Evolutionary conservation across 257 asterid genomes (phyloP).

Genomic region (Lavandula angustifolia): DNA sequence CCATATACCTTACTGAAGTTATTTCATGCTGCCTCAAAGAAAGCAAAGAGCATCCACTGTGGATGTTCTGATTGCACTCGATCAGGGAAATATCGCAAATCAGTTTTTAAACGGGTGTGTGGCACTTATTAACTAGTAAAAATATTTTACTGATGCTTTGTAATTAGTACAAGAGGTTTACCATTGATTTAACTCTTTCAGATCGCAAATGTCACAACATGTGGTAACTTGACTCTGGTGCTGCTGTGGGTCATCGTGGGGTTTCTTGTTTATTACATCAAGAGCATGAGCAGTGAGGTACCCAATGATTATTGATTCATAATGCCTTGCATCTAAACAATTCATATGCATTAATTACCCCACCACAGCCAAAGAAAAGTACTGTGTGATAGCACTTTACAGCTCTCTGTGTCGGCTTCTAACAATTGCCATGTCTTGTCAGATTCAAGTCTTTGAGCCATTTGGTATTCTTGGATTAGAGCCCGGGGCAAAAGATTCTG

Average conservation of each 20-base stretch:
- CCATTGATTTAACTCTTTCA: slow-evolving; percentile 36
- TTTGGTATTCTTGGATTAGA: slow-evolving; percentile 87
- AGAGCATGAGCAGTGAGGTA: slow-evolving; percentile 81
- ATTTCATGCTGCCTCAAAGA: slow-evolving; percentile 65
- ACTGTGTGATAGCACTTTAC: slow-evolving; percentile 10
- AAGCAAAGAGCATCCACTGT: slow-evolving; percentile 68
- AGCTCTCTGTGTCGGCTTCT: slow-evolving; percentile 1
- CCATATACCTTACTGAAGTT: slow-evolving; percentile 81
- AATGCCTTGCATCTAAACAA: slow-evolving; percentile 23
- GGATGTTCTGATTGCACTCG: slow-evolving; percentile 74
- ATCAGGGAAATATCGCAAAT: slow-evolving; percentile 75
- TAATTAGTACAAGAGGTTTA: slow-evolving; percentile 14
- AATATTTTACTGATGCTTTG: slow-evolving; percentile 15
- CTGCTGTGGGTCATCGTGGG: slow-evolving; percentile 80
- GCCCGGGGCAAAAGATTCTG: slow-evolving; percentile 84
- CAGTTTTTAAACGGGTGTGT: slow-evolving; percentile 57
- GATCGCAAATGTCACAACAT: slow-evolving; percentile 63
- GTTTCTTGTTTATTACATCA: slow-evolving; percentile 66
- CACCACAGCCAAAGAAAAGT: no score
- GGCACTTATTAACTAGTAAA: slow-evolving; percentile 9
- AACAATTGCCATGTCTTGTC: slow-evolving; percentile 29
- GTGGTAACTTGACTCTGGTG: slow-evolving; percentile 70
- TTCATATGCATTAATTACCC: neutral
- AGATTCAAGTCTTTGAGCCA: slow-evolving; percentile 91
- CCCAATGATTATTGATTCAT: slow-evolving; percentile 3